Conservation (phyloP, 140 eudicot genomes). For the Artemisia princeps region DNA sequence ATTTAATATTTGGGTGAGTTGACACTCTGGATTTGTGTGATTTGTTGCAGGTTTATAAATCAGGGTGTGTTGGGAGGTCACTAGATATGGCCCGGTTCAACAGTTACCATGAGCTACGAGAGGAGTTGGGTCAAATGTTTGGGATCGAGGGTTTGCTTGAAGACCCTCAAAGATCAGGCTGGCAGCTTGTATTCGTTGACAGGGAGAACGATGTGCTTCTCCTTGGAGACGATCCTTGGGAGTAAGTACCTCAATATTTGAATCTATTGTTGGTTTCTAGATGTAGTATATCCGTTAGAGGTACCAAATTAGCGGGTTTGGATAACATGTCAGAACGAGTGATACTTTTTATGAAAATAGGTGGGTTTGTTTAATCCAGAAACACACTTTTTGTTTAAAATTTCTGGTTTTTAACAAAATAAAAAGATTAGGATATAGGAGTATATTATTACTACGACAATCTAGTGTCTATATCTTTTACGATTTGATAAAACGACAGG, state of each 20-base stretch:
- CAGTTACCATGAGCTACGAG: slow-evolving; percentile 90
- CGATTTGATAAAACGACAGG: background rate
- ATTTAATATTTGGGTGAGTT: too few species aligned
- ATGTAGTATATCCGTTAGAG: background rate
- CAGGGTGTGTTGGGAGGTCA: slow-evolving; percentile 93
- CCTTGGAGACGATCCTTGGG: slow-evolving; percentile 99
- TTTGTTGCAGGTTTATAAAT: slow-evolving; percentile 63
- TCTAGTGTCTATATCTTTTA: too few species aligned
- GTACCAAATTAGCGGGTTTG: background rate
- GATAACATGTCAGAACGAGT: background rate
- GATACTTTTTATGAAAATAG: background rate
- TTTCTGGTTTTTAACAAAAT: background rate
- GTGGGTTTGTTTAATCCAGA: background rate
- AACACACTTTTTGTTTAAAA: background rate
- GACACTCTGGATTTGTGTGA: slow-evolving; percentile 8
- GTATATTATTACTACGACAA: too few species aligned
- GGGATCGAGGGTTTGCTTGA: slow-evolving; percentile 89
- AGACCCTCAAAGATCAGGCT: slow-evolving; percentile 99
- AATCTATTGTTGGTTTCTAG: background rate
- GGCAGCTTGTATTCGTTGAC: slow-evolving; percentile 99
- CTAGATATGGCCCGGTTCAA: slow-evolving; percentile 88
- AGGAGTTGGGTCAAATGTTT: slow-evolving; percentile 88
- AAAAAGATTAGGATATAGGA: background rate
- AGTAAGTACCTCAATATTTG: slow-evolving; percentile 46
- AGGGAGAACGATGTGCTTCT: slow-evolving; percentile 98